Evolutionary conservation across 2,329 filamentous ascomycete genomes (phyloP).

Genomic region (Trichoderma polysporum): DNA sequence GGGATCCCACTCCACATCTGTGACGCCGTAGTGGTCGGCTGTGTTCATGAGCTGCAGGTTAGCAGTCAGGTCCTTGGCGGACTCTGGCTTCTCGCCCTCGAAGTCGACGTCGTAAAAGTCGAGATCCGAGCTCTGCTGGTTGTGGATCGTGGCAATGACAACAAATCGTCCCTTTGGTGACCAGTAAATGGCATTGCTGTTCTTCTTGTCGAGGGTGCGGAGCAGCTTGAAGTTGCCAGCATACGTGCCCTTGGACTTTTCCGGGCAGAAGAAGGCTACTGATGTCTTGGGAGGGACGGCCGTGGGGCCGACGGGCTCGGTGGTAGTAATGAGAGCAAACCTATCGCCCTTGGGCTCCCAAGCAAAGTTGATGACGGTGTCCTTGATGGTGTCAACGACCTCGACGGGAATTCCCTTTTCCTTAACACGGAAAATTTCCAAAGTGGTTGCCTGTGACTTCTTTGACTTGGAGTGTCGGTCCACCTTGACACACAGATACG

Average conservation of each 20-base stretch:
- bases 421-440: constrained; percentile 95
- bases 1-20: constrained; percentile 97
- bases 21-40: constrained; percentile 94
- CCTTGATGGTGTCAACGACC: constrained; percentile 95
- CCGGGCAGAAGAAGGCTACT: constrained; percentile 94
- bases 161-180: constrained; percentile 94
- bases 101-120: constrained; percentile 99
- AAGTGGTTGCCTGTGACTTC: constrained; percentile 93
- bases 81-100: constrained; percentile 92
- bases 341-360: constrained; percentile 98
- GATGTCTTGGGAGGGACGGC: constrained; percentile 91
- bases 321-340: constrained; percentile 94
- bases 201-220: constrained; percentile 96
- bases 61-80: constrained; percentile 88
- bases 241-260: constrained; percentile 80
- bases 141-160: constrained; percentile 88
- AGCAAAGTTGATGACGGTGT: constrained; percentile 98
- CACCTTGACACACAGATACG: constrained; percentile 97
- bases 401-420: constrained; percentile 99
- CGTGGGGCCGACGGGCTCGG: constrained; percentile 74
- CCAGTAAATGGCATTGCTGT: constrained; percentile 99
- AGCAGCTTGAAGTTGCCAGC: constrained; percentile 96
- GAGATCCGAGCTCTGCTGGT: constrained; percentile 88
- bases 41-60: constrained; percentile 95
- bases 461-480: constrained; percentile 99